These are phyloP conservation scores for Chrysosphaeria jannelii DNA, from an alignment of 2,329 filamentous ascomycete species.

Conservation along the genomic window DNA sequence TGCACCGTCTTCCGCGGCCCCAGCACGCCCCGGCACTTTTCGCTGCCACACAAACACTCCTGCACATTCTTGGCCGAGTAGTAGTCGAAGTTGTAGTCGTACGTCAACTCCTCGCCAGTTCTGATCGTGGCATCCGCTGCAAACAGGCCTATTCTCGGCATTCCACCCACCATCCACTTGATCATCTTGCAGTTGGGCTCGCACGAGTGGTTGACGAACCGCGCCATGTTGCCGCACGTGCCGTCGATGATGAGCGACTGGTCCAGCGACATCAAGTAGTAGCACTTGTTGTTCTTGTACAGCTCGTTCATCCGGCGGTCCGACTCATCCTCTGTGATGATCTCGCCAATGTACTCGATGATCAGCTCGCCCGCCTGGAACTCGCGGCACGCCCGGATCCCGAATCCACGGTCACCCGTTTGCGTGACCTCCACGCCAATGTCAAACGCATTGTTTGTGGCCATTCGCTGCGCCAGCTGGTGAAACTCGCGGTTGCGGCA, in stretches of 20 bases:
- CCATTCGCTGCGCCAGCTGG: conserved; percentile 37
- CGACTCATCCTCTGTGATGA: conserved; percentile 83
- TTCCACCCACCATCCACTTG: conserved; percentile 83
- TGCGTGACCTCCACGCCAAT: conserved; percentile 89
- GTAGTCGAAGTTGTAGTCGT: conserved; percentile 55
- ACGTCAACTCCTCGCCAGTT: conserved; percentile 88
- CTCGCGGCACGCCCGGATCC: conserved; percentile 65
- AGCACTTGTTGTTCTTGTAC: conserved; percentile 92
- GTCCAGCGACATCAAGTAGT: conserved; percentile 96
- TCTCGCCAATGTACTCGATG: conserved; percentile 93
- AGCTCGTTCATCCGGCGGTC: conserved; percentile 76
- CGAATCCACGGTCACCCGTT: conserved; percentile 64
- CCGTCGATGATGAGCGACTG: conserved; percentile 98
- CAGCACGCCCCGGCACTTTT: conserved; percentile 32
- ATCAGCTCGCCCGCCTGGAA: conserved; percentile 85
- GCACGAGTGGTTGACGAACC: conserved; percentile 95
- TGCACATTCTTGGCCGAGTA: conserved; percentile 40
- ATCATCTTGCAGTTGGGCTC: conserved; percentile 93
- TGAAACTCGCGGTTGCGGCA: conserved; percentile 80
- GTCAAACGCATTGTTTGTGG: conserved; percentile 41
- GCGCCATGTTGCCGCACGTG: conserved; percentile 78
- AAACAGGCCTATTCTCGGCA: conserved; percentile 89
- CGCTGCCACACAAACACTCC: conserved; percentile 29
- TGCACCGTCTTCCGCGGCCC: conserved; percentile 26
- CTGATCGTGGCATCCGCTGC: conserved; percentile 69